Evolutionary conservation across 176 grass and related monocot species (phyloP), one percentile per base, ranked within the genome.

Genomic region (Chrysopogon serrulatus): DNA sequence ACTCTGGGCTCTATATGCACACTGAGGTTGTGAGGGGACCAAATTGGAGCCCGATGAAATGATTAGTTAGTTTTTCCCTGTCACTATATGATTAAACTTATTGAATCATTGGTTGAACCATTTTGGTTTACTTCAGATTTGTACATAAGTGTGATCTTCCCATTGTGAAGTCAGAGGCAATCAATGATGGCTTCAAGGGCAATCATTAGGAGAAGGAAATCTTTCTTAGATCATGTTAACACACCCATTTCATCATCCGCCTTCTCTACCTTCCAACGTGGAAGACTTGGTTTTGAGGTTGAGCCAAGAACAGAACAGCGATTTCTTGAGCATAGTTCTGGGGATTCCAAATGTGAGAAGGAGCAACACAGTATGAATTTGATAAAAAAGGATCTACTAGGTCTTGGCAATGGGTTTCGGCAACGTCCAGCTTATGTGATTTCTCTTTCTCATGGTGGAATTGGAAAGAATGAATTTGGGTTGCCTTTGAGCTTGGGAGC

Each of bases 101-200:
- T 26, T 26, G n/a, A 68, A 23, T 34, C 59, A 7, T 79, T 67
- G 44, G 39, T 48, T 48, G 1, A 10, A 31, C 57, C 54, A 80
- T 62, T 83, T 44, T 63, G 60, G 41, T 42, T 91, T 71, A 53
- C 39, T 91, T 73, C 88, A 98, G 91, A 83, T 30, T 87, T 80
- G 36, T 73, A 35, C 82, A 91, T 98, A 87, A 94, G 41, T 83
- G 47, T 85, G 87, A 33, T 47, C 82, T 91, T 86, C 43, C 42
- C 1, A 45, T 68, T 64, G 68, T 90, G 60, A 92, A 90, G 79
- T 85, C 84, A 92, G 81, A 84, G 86, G 47, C 27, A 73, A 19
- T 47, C 41, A 73, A 73, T 26, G 48, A 99, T 99, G 96, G 89
- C 96, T 85, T 94, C 89, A 49, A 88, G 83, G 74, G 93, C 91